Evolutionary conservation across 2,329 filamentous ascomycete species (phyloP), one percentile per base, ranked within the genome.

Genomic region (Monilinia aucupariae): DNA sequence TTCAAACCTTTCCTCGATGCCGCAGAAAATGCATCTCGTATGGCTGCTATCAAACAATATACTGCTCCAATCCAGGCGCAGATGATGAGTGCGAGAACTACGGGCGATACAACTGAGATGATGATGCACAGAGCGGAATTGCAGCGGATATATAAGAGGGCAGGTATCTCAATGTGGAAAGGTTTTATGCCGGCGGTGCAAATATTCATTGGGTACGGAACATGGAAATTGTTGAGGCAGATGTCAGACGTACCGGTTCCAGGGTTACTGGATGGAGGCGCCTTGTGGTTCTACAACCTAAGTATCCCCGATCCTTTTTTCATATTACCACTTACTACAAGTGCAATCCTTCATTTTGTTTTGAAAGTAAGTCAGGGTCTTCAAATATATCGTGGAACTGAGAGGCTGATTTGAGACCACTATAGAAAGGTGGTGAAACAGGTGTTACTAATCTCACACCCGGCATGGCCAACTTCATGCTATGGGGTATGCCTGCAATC

Each of bases 221-320:
- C 89, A 64, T 97, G 93, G 80, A 85, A 89, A 65, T 79, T 93
- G 52, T 75, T 96, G 67, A 82, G 85, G 60, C 86, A 82, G 68
- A 96, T 96, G 89, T 76, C 85, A 1, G 75, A 80, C 27, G 78
- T 97, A 54, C 93, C 93, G 4, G 91, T 97, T 6, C 93, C 93
- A 0, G 87, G 85, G 0, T 75, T 97, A 67, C 83, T 90, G 69
- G 78, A 77, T 1, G 90, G 89, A 39, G 87, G 90, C 3, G 76
- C 86, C 43, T 76, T 86, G 48, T 99, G 94, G 94, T 83, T 97
- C 68, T 76, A 79, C 1, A 89, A 97, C 74, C 76, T 99, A 66
- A 87, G 91, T 0, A 73, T 85, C 27, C 75, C 83, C 2, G 94
- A 99, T 75, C 93, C 94, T 0, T 87, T 81, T 70, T 93, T 84